Evolutionary conservation across 768 basidiomycete species (phyloP), one percentile per base, ranked within the genome.

Genomic region (Hydnomerulius pinastri): DNA sequence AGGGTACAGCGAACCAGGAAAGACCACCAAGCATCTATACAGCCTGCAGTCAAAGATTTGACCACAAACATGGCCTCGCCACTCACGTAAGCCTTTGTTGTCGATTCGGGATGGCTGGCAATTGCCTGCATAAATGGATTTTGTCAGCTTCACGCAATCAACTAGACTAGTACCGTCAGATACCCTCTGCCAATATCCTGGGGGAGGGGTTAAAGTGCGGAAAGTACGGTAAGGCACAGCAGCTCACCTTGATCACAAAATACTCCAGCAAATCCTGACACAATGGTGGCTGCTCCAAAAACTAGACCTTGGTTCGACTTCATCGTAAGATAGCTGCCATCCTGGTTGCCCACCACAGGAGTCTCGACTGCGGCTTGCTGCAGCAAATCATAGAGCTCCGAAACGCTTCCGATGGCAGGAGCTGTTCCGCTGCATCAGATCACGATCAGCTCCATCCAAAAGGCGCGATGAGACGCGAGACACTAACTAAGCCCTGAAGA

Each of bases 1-100:
- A 79, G 11, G 79, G 79, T n/a, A 79, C 74, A 4, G 77, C 74
- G 44, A 79, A 77, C 81, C 81, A 82, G 1, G 80, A 80, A 27
- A 82, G 60, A 5, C 80, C 81, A 4, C 82, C 81, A 25, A 82
- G 69, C 73, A 82, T 78, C 74, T 79, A 54, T 21, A 35, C 18
- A 20, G 28, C 21, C 9, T 25, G 17, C 25, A 8, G 23, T 2
- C 32, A 30, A 24, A 9, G 43, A 12, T 24, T 20, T 10, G 17
- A 6, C 8, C 30, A 21, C 29, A 3, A 2, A 24, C 30, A 17
- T 28, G 15, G 27, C 24, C 10, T 2, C 23, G 20, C 27, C 41
- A 62, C 74, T 46, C 24, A 77, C 76, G 55, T 80, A 80, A 15
- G 79, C 78, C 51, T 73, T 77, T 0, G 78, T 79, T 2, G 78